Conservation (phyloP, 768 basidiomycete genomes). For the Agrocybe pediades region DNA sequence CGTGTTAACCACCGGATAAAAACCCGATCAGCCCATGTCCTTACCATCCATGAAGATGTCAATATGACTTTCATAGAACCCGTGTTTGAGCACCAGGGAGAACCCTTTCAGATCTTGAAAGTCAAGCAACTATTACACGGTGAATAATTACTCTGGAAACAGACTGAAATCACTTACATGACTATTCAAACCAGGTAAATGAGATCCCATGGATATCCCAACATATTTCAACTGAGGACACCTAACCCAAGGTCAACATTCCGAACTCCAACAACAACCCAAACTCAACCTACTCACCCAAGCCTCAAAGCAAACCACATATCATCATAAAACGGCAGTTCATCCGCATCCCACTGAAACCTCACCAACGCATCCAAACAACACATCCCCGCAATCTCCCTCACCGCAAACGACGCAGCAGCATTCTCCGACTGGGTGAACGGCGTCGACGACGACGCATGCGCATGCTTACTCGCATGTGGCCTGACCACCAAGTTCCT, state of each 20-base stretch:
- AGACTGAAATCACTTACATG: constrained; percentile 46
- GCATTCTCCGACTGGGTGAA: constrained; percentile 32
- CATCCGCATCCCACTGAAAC: constrained; percentile 76
- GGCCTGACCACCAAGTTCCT: constrained; percentile 56
- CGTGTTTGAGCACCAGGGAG: constrained; percentile 56
- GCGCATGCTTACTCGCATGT: constrained; percentile 21
- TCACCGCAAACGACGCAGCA: constrained; percentile 52
- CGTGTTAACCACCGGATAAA: background rate
- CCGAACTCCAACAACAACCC: background rate
- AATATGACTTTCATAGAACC: constrained; percentile 64
- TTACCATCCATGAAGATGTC: constrained; percentile 60
- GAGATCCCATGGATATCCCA: constrained; percentile 61
- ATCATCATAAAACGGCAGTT: constrained; percentile 64
- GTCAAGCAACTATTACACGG: constrained; percentile 56
- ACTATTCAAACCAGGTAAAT: constrained; percentile 58
- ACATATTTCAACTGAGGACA: constrained; percentile 68
- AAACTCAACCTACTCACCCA: constrained; percentile 44
- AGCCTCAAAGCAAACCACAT: constrained; percentile 78
- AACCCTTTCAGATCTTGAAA: constrained; percentile 67
- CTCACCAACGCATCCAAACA: constrained; percentile 63
- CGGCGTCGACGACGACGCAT: constrained; percentile 19
- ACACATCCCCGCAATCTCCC: constrained; percentile 45
- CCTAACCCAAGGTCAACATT: constrained; percentile 33
- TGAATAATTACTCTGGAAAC: constrained; percentile 5
- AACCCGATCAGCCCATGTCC: constrained; percentile 14